Evolutionary conservation across 805 yeast genomes (phyloP).

Genomic region (Ogataea zsoltii): DNA sequence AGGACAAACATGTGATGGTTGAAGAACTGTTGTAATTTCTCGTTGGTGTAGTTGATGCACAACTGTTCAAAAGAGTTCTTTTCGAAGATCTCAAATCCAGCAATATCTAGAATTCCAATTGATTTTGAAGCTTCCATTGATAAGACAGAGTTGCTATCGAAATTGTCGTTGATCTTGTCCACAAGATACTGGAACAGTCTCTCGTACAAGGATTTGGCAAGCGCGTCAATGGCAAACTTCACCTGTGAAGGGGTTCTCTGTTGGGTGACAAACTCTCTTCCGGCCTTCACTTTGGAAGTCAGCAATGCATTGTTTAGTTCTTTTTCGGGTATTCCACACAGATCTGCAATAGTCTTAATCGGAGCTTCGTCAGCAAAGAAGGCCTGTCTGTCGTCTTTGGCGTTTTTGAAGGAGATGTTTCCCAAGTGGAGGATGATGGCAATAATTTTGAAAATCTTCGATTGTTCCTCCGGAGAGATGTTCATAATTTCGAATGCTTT

Average conservation of each 20-base stretch:
- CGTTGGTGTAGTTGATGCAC: conserved; percentile 62
- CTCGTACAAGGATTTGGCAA: conserved; percentile 86
- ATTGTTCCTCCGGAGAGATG: conserved; percentile 53
- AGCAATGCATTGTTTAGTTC: conserved; percentile 60
- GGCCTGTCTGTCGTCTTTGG: conserved; percentile 70
- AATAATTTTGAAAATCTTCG: conserved; percentile 61
- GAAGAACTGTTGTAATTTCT: conserved; percentile 60
- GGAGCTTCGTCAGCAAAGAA: conserved; percentile 52
- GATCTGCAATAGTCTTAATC: conserved; percentile 51
- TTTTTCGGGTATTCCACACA: conserved; percentile 60
- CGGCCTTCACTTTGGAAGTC: conserved; percentile 87
- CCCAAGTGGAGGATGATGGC: conserved; percentile 86
- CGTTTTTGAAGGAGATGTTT: conserved; percentile 69
- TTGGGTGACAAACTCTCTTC: conserved; percentile 80
- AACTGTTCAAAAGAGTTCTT: conserved; percentile 60
- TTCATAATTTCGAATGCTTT: conserved; percentile 76
- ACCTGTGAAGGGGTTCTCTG: conserved; percentile 80
- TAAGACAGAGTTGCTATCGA: conserved; percentile 32
- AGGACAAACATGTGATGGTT: conserved; percentile 62
- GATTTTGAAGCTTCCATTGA: conserved; percentile 38
- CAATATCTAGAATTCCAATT: conserved; percentile 61
- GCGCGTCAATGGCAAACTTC: conserved; percentile 76
- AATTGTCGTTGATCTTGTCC: conserved; percentile 66
- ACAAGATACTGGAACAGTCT: conserved; percentile 78
- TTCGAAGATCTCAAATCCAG: conserved; percentile 62